Evolutionary conservation across 768 basidiomycete species (phyloP).

Genomic region (Auricularia sp.): DNA sequence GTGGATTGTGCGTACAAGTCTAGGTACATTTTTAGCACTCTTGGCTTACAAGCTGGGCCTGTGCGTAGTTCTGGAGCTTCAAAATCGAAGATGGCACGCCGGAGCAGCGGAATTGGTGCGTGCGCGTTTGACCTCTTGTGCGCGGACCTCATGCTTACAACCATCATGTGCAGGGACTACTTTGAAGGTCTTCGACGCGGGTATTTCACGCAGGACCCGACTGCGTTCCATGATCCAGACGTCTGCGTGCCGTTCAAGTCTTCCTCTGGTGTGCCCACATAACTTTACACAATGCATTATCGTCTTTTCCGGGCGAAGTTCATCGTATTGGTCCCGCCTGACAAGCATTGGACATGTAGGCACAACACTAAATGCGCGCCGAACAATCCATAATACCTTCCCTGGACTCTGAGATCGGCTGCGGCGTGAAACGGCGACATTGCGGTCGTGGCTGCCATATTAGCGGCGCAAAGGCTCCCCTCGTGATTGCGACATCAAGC

Average conservation of each 20-base stretch:
- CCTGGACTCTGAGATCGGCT: too few species aligned
- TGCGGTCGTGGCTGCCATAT: too few species aligned
- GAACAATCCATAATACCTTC: too few species aligned
- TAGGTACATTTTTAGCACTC: background rate
- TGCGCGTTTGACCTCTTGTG: constrained; percentile 2
- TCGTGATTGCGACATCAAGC: too few species aligned
- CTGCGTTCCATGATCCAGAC: constrained; percentile 40
- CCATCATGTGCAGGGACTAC: constrained; percentile 47
- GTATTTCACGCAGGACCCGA: constrained; percentile 56
- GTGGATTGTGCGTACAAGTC: constrained; percentile 46
- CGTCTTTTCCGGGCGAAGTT: too few species aligned
- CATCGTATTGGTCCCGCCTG: too few species aligned
- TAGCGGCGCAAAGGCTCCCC: too few species aligned
- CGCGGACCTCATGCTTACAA: background rate
- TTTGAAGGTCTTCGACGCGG: constrained; percentile 47
- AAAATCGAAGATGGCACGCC: constrained; percentile 48
- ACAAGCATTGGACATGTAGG: too few species aligned
- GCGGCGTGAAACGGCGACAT: too few species aligned
- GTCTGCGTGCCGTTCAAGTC: constrained; percentile 50
- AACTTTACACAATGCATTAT: too few species aligned
- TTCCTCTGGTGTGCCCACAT: too few species aligned
- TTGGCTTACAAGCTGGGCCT: background rate
- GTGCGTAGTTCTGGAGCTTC: constrained; percentile 58
- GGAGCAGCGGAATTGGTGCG: constrained; percentile 57
- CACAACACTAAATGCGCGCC: too few species aligned